Conservation (phyloP, 1,284 basidiomycete species). For the Tetrapyrgos nigripes region DNA sequence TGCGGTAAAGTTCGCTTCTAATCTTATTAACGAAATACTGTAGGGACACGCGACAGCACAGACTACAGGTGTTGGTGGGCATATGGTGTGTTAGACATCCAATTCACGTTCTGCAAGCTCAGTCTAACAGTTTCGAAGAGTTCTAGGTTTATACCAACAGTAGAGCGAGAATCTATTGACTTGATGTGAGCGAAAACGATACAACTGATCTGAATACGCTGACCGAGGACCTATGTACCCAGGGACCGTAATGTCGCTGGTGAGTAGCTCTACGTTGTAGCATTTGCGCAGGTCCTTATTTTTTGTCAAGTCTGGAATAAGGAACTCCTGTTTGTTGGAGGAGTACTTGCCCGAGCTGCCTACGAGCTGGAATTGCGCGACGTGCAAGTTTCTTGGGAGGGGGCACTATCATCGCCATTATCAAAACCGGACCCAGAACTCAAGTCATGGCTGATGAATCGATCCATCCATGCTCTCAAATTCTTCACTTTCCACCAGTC, state of each 20-base stretch:
- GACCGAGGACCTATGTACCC: constrained; percentile 17
- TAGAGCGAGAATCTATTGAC: constrained; percentile 95
- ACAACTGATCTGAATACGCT: constrained; percentile 5
- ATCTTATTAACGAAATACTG: background rate
- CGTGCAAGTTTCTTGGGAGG: constrained; percentile 63
- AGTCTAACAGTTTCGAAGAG: constrained; percentile 67
- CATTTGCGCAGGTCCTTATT: constrained; percentile 1
- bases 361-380: constrained; percentile 87
- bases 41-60: constrained; percentile 87
- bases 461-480: constrained; percentile 84
- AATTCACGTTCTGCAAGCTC: background rate
- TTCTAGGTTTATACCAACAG: constrained; percentile 94
- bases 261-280: constrained; percentile 37
- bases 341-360: constrained; percentile 80
- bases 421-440: constrained; percentile 44
- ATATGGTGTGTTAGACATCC: constrained; percentile 55
- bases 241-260: constrained; percentile 82
- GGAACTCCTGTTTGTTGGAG: constrained; percentile 86
- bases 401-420: constrained; percentile 38
- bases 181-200: constrained; percentile 62
- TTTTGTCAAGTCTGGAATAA: constrained; percentile 78
- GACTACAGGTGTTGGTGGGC: constrained; percentile 93
- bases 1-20: background rate
- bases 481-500: constrained; percentile 91
- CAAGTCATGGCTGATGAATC: constrained; percentile 57